Evolutionary conservation across 495 filamentous ascomycete species (phyloP), one percentile per base, ranked within the genome.

Genomic region (Lasiosphaeria miniovina): DNA sequence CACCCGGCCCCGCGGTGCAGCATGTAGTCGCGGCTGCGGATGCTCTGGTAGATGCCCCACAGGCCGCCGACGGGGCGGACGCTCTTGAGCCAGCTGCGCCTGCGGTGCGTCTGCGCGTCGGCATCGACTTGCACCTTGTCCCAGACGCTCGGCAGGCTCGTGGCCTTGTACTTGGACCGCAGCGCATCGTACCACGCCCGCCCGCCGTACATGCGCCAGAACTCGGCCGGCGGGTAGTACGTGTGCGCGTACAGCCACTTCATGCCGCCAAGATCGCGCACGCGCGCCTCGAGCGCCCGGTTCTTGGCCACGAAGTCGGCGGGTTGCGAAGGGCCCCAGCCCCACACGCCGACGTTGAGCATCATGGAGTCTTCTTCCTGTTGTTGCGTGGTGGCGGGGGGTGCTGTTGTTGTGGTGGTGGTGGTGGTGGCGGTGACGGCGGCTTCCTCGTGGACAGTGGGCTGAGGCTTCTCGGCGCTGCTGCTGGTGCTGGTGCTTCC

Each of bases 231-330:
- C 1, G 66, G 59, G 55, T 86, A 86, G 63, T 85, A 86, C 5
- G 81, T 81, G 61, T 85, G 83, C 5, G 84, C 84, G 66, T 86
- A 84, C 34, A 84, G 69, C 82, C 82, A 84, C 70, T 84, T 84
- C 73, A 79, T 81, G 7, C 90, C 90, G 14, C 86, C 83, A 3
- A 93, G 76, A 56, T 82, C 82, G 11, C 72, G 75, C 8, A 93
- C 77, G 55, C 84, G 84, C 0, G 67, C 62, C 70, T 93, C 90
- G 7, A 93, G 71, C 14, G 78, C 78, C 4, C 84, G 78, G 71
- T 93, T 91, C 56, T 79, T 80, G 0, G 63, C 59, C 6, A 90
- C 69, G 62, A 82, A 82, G 35, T 72, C 66, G 6, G 56, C 62
- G 12, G 67, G 71, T 36, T 75, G 57, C 6, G 62, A 49, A 0